Conservation (phyloP, 306 rosid species). For the Purshia tridentata region DNA sequence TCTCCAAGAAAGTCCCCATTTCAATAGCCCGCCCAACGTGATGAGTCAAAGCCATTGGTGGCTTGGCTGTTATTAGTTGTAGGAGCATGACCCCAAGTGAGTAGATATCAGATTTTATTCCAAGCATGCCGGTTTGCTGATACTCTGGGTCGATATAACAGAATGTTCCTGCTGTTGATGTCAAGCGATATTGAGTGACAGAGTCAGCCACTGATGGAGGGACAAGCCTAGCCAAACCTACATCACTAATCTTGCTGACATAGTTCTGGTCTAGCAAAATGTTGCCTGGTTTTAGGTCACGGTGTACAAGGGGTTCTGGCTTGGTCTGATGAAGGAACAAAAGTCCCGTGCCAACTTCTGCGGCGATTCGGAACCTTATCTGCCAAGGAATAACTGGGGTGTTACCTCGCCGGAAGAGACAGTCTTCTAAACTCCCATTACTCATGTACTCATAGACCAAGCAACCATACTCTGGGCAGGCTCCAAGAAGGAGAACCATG, state of each 20-base stretch:
- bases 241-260: slow-evolving; percentile 85
- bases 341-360: slow-evolving; percentile 84
- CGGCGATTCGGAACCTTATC: slow-evolving; percentile 66
- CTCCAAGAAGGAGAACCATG: slow-evolving; percentile 89
- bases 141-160: slow-evolving; percentile 90
- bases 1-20: slow-evolving; percentile 49
- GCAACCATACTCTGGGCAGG: slow-evolving; percentile 77
- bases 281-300: slow-evolving; percentile 78
- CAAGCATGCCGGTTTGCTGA: slow-evolving; percentile 81
- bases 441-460: slow-evolving; percentile 80
- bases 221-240: slow-evolving; percentile 84
- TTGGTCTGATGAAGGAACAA: slow-evolving; percentile 77
- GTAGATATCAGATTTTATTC: slow-evolving; percentile 71
- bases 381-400: slow-evolving; percentile 67
- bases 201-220: slow-evolving; percentile 71
- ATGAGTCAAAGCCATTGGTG: slow-evolving; percentile 80
- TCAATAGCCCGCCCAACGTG: slow-evolving; percentile 59
- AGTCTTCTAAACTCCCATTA: slow-evolving; percentile 81
- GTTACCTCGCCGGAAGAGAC: slow-evolving; percentile 53
- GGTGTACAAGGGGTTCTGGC: slow-evolving; percentile 86
- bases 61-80: slow-evolving; percentile 62
- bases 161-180: slow-evolving; percentile 85
- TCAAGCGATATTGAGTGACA: slow-evolving; percentile 73
- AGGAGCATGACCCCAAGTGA: slow-evolving; percentile 79
- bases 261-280: slow-evolving; percentile 73